Evolutionary conservation across 1,139 yeast genomes (phyloP), one percentile per base, ranked within the genome.

Genomic region (Petasospora fabianii): DNA sequence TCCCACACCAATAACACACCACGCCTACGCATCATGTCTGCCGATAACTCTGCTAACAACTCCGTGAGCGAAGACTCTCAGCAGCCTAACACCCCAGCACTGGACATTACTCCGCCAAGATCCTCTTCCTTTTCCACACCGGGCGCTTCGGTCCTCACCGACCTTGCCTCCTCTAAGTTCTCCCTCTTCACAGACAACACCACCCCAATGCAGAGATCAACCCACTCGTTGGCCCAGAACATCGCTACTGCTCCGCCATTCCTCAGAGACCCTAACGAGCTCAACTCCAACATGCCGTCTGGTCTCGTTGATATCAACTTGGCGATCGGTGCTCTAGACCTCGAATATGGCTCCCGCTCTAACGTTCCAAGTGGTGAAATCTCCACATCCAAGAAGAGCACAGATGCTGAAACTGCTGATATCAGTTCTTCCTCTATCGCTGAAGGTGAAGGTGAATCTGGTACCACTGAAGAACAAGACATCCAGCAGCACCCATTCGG

Each of bases 101-200:
- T 19, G 26, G 34, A 28, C 11, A 31, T 29, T 35, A 43, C 30
- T 10, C 36, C 42, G 6, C 45, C 34, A 32, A 32, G 46, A 31
- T 13, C 38, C 30, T 38, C 50, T 10, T 38, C 53, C 4, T 27
- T 44, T 22, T 39, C 50, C 5, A 42, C 50, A 2, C 45, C 55
- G 10, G 42, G 46, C 14, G 31, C 16, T 12, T 30, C 28, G 5
- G 12, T 35, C 15, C 13, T 26, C 8, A 22, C 16, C 14, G 39
- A 38, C 13, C 37, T 43, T n/a, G 27, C 34, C 12, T 49, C 68
- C 53, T 51, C 70, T 55, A 50, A 64, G 53, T 49, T 65, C 48
- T 58, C 61, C 41, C 47, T 62, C 42, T 51, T 59, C 46, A 54
- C 48, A 17, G 51, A 49, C 30, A 39, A 48, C 30, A 44, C 49